Percentiles rank a stretch among this genome's conserved stretches.
Conservation (phyloP, 371 early-diverging fungal genomes). For the Mucor saturninus region DNA sequence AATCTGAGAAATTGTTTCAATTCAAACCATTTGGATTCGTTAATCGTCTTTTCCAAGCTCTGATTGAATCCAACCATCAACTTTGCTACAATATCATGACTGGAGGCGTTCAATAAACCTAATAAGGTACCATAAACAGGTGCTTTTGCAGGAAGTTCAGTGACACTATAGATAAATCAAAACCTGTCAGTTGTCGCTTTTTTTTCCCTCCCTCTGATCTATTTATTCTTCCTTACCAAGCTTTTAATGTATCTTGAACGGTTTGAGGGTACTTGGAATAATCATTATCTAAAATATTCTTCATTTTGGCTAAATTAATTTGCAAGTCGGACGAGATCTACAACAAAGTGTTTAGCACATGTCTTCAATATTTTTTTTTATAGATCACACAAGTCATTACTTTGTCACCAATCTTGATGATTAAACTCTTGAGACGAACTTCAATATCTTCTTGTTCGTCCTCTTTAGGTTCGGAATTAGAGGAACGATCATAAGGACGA, state of each 20-base stretch:
- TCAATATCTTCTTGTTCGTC: conserved; percentile 73
- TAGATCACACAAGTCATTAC: conserved; percentile 32
- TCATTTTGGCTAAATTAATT: conserved; percentile 71
- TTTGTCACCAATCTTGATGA: conserved; percentile 81
- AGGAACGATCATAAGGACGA: conserved; percentile 36
- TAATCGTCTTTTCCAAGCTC: conserved; percentile 56
- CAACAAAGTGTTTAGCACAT: neutral
- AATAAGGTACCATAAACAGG: conserved; percentile 77
- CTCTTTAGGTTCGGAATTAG: conserved; percentile 29
- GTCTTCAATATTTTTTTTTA: neutral
- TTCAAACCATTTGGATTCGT: conserved; percentile 67
- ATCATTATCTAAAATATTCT: conserved; percentile 71
- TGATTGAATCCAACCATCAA: conserved; percentile 42
- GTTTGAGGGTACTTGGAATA: conserved; percentile 68
- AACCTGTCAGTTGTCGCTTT: neutral
- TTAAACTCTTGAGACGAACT: conserved; percentile 70
- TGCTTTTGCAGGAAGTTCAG: conserved; percentile 82
- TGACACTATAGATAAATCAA: conserved; percentile 51
- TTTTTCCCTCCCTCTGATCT: neutral
- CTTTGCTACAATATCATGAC: conserved; percentile 30
- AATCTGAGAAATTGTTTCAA: conserved; percentile 81
- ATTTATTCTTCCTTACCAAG: conserved; percentile 50
- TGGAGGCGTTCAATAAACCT: conserved; percentile 75
- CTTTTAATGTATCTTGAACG: conserved; percentile 66
- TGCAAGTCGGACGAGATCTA: conserved; percentile 63